Evolutionary conservation across 495 filamentous ascomycete species (phyloP).

Genomic region (Cetradonia linearis): DNA sequence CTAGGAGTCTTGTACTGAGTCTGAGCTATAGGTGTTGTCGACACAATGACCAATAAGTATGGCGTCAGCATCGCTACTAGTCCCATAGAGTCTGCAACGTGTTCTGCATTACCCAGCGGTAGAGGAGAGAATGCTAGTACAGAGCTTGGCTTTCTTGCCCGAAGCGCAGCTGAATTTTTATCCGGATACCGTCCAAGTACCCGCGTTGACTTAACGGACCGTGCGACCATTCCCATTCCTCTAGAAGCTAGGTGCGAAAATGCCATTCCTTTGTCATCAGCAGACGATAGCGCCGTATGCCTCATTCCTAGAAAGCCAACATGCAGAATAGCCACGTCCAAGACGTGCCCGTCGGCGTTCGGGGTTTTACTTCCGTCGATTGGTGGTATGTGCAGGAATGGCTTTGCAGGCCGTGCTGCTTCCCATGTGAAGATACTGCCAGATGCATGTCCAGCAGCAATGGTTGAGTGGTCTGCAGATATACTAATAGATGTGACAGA

Average conservation of each 20-base stretch:
- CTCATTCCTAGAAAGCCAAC: slow-evolving; percentile 90
- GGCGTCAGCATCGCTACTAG: slow-evolving; percentile 93
- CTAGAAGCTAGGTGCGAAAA: slow-evolving; percentile 94
- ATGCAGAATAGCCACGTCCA: slow-evolving; percentile 68
- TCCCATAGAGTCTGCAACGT: slow-evolving; percentile 77
- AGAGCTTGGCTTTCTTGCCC: slow-evolving; percentile 81
- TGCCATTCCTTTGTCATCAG: slow-evolving; percentile 90
- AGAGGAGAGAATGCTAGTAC: slow-evolving; percentile 86
- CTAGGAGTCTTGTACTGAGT: slow-evolving; percentile 88
- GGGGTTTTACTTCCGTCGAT: slow-evolving; percentile 56
- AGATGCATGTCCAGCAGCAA: slow-evolving; percentile 80
- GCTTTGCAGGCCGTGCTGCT: slow-evolving; percentile 62
- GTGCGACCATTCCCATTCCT: slow-evolving; percentile 74
- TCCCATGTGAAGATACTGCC: slow-evolving; percentile 98
- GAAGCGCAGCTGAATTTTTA: slow-evolving; percentile 41
- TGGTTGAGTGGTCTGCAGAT: slow-evolving; percentile 84
- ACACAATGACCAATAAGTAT: slow-evolving; percentile 90
- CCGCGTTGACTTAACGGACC: slow-evolving; percentile 78
- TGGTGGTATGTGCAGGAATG: slow-evolving; percentile 81
- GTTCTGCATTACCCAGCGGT: slow-evolving; percentile 84
- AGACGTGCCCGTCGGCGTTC: slow-evolving; percentile 69
- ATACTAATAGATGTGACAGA: slow-evolving; percentile 78
- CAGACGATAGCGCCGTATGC: slow-evolving; percentile 95
- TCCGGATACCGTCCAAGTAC: slow-evolving; percentile 87
- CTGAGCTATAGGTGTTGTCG: slow-evolving; percentile 87